Base-by-base conservation (phyloP, 2,329 filamentous ascomycete species). In the Trichophyton simii region DNA sequence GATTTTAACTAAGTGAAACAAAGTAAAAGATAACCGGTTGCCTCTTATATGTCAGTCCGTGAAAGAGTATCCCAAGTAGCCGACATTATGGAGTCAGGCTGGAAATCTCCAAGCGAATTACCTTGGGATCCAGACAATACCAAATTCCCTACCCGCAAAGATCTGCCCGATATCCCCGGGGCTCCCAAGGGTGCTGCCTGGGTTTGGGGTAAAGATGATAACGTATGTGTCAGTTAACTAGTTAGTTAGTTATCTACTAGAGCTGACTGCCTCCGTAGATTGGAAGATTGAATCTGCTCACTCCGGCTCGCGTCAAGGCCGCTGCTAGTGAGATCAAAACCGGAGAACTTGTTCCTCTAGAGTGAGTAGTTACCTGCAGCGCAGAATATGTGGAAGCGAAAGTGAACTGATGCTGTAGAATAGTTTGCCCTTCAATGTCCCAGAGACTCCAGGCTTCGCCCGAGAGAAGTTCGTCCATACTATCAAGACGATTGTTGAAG, bases 131-230 rank as follows among this genome's bases (percentile, higher is more conserved):
- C 82, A 1, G 72, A 82, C 61, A 75, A 71, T 44, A 77, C 76
- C 15, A 76, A 70, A 15, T 82, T 85, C 59, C 82, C 82, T 0
- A 76, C 76, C 0, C 73, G 80, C 13, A 78, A 79, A 60, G 78
- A 84, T 58, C 73, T 84, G 3, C 80, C 81, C 20, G 66, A 71
- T 20, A 75, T 83, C 42, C 71, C 77, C 0, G 78, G 78, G 38
- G 80, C 80, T 1, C 82, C 82, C 0, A 73, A 79, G 18, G 80
- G 76, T 31, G 81, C 82, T 18, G 81, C 82, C 18, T 85, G 82
- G 82, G 79, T 83, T 28, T 84, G 82, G 82, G 82, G 82, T 11
- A 73, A 80, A 46, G 74, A 82, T 67, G 82, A 83, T 65, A 72
- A 76, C 65, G 76, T 82, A 65, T n/a, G 66, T 22, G 31, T 18